Evolutionary conservation across 177 flowering plant genomes (phyloP).

Genomic region (Telopea speciosissima): DNA sequence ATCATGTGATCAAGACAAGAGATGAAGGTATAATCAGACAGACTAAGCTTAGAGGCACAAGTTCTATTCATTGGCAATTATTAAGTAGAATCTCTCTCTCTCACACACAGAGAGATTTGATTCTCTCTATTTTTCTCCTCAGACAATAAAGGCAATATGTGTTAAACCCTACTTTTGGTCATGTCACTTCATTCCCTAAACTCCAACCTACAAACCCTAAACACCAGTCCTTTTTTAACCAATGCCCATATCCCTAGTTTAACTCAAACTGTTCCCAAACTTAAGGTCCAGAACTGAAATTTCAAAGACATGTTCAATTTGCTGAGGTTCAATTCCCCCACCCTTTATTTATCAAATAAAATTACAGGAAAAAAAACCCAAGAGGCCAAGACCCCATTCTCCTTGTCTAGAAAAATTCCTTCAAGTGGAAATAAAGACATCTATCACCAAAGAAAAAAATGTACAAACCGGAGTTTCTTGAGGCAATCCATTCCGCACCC

Average conservation of each 20-base stretch:
- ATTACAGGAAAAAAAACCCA: background rate
- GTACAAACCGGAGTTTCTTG: slow-evolving; percentile 65
- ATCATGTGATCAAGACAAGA: no score
- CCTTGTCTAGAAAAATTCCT: background rate
- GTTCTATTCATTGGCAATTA: no score
- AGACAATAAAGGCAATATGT: no score
- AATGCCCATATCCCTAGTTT: background rate
- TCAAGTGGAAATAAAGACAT: background rate
- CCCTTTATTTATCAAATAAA: background rate
- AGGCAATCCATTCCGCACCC: slow-evolving; percentile 72
- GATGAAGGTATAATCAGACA: no score
- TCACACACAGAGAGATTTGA: no score
- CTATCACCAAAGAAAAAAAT: slow-evolving; percentile 2
- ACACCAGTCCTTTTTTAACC: background rate
- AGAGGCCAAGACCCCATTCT: background rate
- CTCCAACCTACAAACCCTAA: background rate
- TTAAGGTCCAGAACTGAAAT: background rate
- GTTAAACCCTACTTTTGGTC: no score
- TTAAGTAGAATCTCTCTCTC: no score
- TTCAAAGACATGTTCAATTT: background rate
- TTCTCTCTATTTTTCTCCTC: no score
- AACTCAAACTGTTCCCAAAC: background rate
- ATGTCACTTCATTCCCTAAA: no score
- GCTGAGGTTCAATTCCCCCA: background rate
- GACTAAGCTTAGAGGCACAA: no score